Evolutionary conservation across 2,329 filamentous ascomycete genomes (phyloP).

Genomic region (Neurospora crassa): DNA sequence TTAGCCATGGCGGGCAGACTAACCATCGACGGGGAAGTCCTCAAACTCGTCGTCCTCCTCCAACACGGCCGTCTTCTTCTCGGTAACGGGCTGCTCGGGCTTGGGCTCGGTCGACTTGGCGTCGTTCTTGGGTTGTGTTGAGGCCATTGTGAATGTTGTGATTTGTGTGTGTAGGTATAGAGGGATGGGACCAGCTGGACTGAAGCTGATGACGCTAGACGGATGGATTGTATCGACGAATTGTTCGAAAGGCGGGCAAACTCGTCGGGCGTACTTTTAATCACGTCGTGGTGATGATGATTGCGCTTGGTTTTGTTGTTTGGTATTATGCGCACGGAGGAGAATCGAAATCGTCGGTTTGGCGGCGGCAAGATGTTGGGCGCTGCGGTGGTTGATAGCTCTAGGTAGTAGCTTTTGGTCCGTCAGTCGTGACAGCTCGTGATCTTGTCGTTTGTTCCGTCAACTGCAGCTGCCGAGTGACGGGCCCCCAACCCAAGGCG

Average conservation of each 20-base stretch:
- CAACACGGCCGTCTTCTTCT: constrained; percentile 58
- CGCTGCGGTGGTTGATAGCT: not conserved
- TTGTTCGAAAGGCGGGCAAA: not conserved
- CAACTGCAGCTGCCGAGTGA: not conserved
- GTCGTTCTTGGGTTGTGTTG: constrained; percentile 24
- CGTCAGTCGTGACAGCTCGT: not conserved
- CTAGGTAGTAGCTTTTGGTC: not conserved
- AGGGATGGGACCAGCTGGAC: not conserved
- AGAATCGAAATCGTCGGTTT: not conserved
- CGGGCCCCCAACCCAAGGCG: not conserved
- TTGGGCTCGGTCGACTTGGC: constrained; percentile 31
- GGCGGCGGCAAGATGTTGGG: not conserved
- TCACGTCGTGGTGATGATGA: not conserved
- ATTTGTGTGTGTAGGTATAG: not conserved
- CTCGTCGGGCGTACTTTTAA: not conserved
- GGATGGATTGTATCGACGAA: not conserved
- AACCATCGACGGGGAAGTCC: constrained; percentile 95
- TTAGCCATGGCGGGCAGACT: constrained; percentile 12
- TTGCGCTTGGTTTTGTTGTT: not conserved
- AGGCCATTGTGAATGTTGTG: constrained; percentile 25
- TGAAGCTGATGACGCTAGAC: not conserved
- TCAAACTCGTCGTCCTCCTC: constrained; percentile 99
- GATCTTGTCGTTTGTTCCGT: not conserved
- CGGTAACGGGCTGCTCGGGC: constrained; percentile 40
- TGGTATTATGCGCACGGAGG: not conserved